Percentiles rank a stretch among this genome's conserved stretches.
phyloP scores from a whole-genome alignment of 176 grass and related monocot genomes.

The Avena atlantica region DNA sequence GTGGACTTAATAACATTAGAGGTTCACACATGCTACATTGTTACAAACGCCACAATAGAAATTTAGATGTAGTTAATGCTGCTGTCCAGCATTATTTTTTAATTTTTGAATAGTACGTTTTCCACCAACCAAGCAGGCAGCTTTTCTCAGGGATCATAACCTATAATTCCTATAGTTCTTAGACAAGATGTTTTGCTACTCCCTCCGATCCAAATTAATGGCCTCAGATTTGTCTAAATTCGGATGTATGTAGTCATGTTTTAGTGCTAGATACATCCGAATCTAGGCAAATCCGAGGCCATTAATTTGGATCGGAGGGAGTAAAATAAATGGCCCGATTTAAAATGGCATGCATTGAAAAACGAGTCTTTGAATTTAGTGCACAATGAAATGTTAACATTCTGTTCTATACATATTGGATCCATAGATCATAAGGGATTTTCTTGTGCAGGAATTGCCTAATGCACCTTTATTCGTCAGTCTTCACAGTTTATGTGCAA shows the following conservation, averaged over 20 bases:
- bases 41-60: not conserved
- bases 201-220: no score
- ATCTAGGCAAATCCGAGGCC: no score
- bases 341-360: not conserved
- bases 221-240: no score
- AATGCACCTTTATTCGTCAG: constrained; percentile 59
- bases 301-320: no score
- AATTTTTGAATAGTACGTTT: not conserved
- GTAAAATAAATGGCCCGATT: not conserved
- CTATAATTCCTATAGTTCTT: constrained; percentile 6
- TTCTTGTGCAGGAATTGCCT: constrained; percentile 56
- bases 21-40: not conserved
- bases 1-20: not conserved
- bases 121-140: constrained; percentile 2
- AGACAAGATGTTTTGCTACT: not conserved
- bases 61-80: not conserved
- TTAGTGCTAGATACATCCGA: no score
- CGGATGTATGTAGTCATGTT: no score
- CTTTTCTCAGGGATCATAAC: not conserved
- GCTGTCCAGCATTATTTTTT: constrained; percentile 3
- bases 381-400: not conserved
- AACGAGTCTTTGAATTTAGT: not conserved
- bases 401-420: constrained; percentile 24
- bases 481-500: constrained; percentile 57
- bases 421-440: constrained; percentile 9